Base-by-base conservation (phyloP, 2,329 filamentous ascomycete genomes). In the Tolypocladium endophyticum region DNA sequence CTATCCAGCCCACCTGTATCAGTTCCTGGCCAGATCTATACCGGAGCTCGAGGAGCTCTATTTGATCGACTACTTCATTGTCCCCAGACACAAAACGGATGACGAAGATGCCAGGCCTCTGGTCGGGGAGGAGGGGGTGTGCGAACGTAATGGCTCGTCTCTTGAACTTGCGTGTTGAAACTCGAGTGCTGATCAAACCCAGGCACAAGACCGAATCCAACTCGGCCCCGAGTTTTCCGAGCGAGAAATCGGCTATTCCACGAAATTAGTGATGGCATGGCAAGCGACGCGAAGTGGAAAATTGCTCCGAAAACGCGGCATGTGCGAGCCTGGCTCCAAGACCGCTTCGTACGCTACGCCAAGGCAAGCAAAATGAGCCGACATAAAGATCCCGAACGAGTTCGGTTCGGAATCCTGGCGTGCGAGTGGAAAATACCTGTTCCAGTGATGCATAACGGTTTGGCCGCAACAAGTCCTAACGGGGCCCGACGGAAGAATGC, bases 1-100 rank as follows among this genome's bases (percentile, higher is more conserved):
- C 18, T 72, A 71, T 36, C 77, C 77, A 0, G 66, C 67, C 6
- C 77, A 79, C 58, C 66, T 78, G 1, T 79, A 77, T 63, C 74
- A 78, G 56, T 77, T 79, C 38, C 67, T 77, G 8, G 71, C 74
- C 2, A 67, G 76, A 12, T 72, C 76, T 61, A 66, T 76, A 18
- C 74, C 74, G 1, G 76, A 74, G 18, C 67, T 79, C 7, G 72
- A 78, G 59, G 68, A 72, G 1, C 77, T 79, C 52, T 79, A 76
- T 61, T 74, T 79, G 54, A 66, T 79, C 28, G 77, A 79, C 62
- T 77, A 76, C 57, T 67, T 76, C 7, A 73, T 76, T 4, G 61
- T 76, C 12, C 71, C 71, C 8, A 72, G 70, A 55, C 20, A 55
- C 4, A 23, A 33, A 0, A 61, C 38, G 35, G 14, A 53, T 8